phyloP scores from a whole-genome alignment of 2,329 filamentous ascomycete genomes.

The Aspergillus niger region DNA sequence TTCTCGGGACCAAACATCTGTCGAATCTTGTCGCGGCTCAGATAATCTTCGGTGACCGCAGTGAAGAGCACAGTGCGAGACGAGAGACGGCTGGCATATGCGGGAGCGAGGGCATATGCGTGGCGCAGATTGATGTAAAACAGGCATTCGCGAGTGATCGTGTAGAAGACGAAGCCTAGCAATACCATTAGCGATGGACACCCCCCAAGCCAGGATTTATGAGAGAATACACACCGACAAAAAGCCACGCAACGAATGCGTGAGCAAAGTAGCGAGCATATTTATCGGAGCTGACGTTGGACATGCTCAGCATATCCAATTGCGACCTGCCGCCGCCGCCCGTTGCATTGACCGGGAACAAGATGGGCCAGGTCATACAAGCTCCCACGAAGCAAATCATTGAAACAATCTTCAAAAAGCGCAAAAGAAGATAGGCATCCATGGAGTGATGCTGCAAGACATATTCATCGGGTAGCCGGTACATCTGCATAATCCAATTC shows the following conservation, averaged over 20 bases:
- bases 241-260: constrained; percentile 76
- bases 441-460: constrained; percentile 88
- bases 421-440: constrained; percentile 87
- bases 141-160: constrained; percentile 82
- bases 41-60: constrained; percentile 76
- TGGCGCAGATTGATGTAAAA: constrained; percentile 93
- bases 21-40: constrained; percentile 74
- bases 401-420: constrained; percentile 78
- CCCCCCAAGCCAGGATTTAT: not conserved
- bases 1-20: constrained; percentile 76
- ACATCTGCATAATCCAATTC: constrained; percentile 70
- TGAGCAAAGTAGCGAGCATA: constrained; percentile 79
- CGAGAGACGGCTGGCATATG: constrained; percentile 82
- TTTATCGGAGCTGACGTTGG: constrained; percentile 64
- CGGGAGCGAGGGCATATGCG: constrained; percentile 82
- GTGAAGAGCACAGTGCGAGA: constrained; percentile 89
- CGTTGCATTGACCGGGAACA: constrained; percentile 87
- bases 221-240: constrained; percentile 58
- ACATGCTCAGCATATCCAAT: constrained; percentile 76
- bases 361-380: constrained; percentile 80
- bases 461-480: constrained; percentile 70
- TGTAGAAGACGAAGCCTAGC: constrained; percentile 76
- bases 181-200: not conserved
- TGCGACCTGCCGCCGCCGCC: constrained; percentile 67
- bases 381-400: constrained; percentile 82